Conservation (phyloP, 1,284 basidiomycete species). For the Papiliotrema laurentii region DNA sequence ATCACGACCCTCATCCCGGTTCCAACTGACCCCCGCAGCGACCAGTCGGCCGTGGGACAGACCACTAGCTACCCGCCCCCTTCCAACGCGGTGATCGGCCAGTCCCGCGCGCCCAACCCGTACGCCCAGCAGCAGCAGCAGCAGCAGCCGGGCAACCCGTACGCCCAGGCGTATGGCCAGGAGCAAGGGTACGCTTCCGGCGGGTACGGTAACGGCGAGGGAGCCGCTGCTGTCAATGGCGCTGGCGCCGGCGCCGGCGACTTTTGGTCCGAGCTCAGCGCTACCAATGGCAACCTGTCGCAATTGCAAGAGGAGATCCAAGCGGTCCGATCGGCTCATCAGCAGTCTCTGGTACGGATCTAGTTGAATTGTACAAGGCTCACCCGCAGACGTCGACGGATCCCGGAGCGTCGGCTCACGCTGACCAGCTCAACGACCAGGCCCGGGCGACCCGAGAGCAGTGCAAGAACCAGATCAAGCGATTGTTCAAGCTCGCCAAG, state of each 20-base stretch:
- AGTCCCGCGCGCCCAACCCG: constrained; percentile 29
- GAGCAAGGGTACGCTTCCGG: constrained; percentile 6
- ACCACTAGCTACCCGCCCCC: constrained; percentile 34
- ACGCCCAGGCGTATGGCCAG: constrained; percentile 22
- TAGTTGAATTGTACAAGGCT: neutral
- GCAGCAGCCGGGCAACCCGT: constrained; percentile 11
- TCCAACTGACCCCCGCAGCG: too few relatives aligned
- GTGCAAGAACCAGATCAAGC: constrained; percentile 73
- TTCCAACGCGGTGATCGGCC: constrained; percentile 32
- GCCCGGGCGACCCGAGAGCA: constrained; percentile 69
- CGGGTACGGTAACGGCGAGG: constrained; percentile 27
- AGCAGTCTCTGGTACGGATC: constrained; percentile 17
- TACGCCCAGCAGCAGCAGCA: constrained; percentile 32
- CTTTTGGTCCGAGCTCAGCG: constrained; percentile 43
- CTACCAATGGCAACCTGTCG: constrained; percentile 30
- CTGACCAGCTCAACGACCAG: constrained; percentile 70
- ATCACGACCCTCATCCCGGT: constrained; percentile 3
- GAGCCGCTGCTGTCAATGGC: constrained; percentile 23
- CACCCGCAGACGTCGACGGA: constrained; percentile 42
- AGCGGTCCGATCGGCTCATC: constrained; percentile 42
- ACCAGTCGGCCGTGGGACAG: too few relatives aligned
- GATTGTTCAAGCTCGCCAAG: constrained; percentile 66
- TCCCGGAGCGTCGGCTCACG: constrained; percentile 34
- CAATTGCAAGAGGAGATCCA: constrained; percentile 44
- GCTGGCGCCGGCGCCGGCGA: constrained; percentile 25